Conservation (phyloP, 257 asterid genomes). For the Linaria vulgaris region DNA sequence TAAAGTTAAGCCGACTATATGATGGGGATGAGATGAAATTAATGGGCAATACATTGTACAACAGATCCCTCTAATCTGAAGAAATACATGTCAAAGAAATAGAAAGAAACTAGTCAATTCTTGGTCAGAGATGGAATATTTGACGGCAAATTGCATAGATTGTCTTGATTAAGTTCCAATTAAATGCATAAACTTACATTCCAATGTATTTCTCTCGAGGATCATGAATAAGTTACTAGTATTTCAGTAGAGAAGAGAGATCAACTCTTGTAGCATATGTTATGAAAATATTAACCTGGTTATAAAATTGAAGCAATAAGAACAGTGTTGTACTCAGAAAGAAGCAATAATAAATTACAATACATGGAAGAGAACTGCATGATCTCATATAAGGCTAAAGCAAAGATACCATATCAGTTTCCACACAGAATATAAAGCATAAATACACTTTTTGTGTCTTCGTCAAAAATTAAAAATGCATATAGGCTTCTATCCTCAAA, state of each 20-base stretch:
- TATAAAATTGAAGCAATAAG: background rate
- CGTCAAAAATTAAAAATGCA: no score
- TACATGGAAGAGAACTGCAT: background rate
- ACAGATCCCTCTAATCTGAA: no score
- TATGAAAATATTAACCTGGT: background rate
- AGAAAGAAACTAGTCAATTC: no score
- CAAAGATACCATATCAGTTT: constrained; percentile 19
- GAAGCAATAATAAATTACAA: constrained; percentile 9
- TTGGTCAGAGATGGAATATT: background rate
- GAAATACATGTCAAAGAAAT: no score
- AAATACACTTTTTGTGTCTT: no score
- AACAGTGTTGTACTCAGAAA: background rate
- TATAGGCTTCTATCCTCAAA: no score
- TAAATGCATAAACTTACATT: no score
- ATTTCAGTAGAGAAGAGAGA: constrained; percentile 2
- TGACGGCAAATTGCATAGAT: background rate
- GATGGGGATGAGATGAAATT: no score
- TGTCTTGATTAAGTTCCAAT: background rate
- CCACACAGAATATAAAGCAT: background rate
- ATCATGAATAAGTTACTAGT: background rate
- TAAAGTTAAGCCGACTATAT: no score
- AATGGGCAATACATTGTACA: no score
- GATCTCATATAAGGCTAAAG: constrained; percentile 9
- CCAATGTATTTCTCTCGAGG: constrained; percentile 4
- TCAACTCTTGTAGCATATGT: background rate